Percentiles rank a stretch among this genome's conserved stretches.
These are phyloP conservation scores for Fusarium begoniae DNA, from an alignment of 2,329 filamentous ascomycete genomes.

Conservation along the genomic window DNA sequence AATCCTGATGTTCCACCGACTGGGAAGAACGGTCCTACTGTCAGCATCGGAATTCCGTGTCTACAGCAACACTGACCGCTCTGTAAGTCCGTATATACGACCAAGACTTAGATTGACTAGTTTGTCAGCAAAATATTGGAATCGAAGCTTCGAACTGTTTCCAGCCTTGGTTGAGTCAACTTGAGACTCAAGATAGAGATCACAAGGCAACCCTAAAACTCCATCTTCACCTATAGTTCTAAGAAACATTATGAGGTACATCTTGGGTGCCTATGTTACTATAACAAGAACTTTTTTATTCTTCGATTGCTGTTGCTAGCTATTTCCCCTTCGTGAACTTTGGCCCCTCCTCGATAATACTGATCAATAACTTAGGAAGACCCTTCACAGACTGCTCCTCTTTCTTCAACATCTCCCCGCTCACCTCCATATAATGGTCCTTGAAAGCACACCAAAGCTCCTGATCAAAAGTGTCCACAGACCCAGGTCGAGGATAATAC, in stretches of 20 bases:
- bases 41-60: neutral
- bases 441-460: conserved; percentile 41
- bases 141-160: neutral
- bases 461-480: conserved; percentile 10
- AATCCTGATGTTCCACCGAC: neutral
- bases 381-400: neutral
- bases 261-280: neutral
- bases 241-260: no score
- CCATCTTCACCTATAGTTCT: no score
- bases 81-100: neutral
- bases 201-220: neutral
- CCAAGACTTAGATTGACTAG: neutral
- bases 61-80: neutral
- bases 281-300: neutral
- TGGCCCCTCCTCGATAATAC: neutral
- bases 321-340: neutral
- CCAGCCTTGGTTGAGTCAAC: no score
- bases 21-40: neutral
- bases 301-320: neutral
- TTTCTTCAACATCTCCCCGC: neutral
- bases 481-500: conserved; percentile 56
- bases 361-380: neutral
- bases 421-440: neutral
- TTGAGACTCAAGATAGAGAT: neutral
- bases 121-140: neutral